Evolutionary conservation across 345 rosid genomes (phyloP), one percentile per base, ranked within the genome.

Genomic region (Boechera divaricarpa): DNA sequence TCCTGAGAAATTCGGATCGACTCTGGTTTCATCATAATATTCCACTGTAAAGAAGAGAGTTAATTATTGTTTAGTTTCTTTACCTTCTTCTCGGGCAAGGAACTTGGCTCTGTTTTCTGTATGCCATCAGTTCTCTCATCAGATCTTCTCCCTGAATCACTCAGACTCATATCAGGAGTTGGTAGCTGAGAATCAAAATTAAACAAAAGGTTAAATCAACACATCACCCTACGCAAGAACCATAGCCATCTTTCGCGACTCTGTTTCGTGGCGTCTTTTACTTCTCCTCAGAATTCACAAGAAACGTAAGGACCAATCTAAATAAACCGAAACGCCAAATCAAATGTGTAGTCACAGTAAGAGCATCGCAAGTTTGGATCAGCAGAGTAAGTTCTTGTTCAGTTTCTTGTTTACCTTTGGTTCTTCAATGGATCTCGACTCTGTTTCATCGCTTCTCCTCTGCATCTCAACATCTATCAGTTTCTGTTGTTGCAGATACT

Each of bases 181-280:
- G 26, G 9, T 21, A 24, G 24, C 76, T 60, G 31, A 60, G 39
- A 51, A 36, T 49, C 60, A 38, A 3, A 48, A 10, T 7, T 10
- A 36, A 31, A 21, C 18, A 3, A 47, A 47, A 65, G 2, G 67
- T 63, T 41, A 13, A 39, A 63, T 28, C 68, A 28, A 13, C 10
- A 10, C 1, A 21, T 21, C 24, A 21, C 24, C 24, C 7, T 53
- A 52, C 32, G 32, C 7, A 53, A 53, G 32, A 10, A 53, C 7
- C 32, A 53, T 53, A 53, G n/a, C n/a, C 58, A 26, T 29, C 16
- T 55, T 12, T 55, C 7, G 28, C 59, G 58, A 54, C 59, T 55
- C 59, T 21, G 24, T 21, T 21, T 21, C 24, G 1, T 21, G 24
- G 24, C 24, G 1, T 21, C 24, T 21, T 21, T 21, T 21, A 21